Base-by-base conservation (phyloP, 2,329 filamentous ascomycete species). In the Colletotrichum brevisporum region DNA sequence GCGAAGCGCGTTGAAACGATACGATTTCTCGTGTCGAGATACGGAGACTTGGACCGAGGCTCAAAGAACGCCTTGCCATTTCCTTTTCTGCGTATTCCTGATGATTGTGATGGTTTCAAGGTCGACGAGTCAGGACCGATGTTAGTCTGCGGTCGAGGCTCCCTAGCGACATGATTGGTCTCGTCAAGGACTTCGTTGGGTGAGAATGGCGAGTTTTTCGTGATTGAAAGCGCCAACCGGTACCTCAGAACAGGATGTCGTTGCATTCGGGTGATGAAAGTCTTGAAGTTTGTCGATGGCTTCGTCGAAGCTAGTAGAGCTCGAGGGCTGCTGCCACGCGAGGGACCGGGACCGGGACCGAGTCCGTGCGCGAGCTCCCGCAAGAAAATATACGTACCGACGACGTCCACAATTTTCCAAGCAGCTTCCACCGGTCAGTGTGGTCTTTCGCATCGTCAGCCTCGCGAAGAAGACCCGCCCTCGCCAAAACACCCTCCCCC, bases 301-400 rank as follows among this genome's bases (percentile, higher is more conserved):
- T 15, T 43, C 41, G 5, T 43, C 10, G 41, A 5, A 43, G 45
- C 45, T 21, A 16, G 18, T 41, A 16, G 18, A 43, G n/a, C 45
- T 21, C 45, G 18, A 52, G 36, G 18, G 24, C 54, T 50, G 39
- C 52, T 26, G 27, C 43, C 41, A 59, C 56, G 43, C 57, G 47
- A 51, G 27, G 57, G 18, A 21, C 21, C 16, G 50, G 57, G 18
- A 21, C 21, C 16, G 50, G 50, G 6, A 9, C 47, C 21, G 2
- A 50, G 47, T 50, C 66, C 45, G 66, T 69, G 66, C 66, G 3
- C 51, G 31, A 66, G 62, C 62, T 69, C 24, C 48, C 24, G n/a
- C 18, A 13, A 21, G 4, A 21, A 41, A 12, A 36, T 36, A 47
- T 66, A 66, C 63, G 56, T 66, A 61, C 63, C 47, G 6, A 24